Conservation (phyloP, 1,284 basidiomycete genomes). For the Microbotryum silenes-acaulis region DNA sequence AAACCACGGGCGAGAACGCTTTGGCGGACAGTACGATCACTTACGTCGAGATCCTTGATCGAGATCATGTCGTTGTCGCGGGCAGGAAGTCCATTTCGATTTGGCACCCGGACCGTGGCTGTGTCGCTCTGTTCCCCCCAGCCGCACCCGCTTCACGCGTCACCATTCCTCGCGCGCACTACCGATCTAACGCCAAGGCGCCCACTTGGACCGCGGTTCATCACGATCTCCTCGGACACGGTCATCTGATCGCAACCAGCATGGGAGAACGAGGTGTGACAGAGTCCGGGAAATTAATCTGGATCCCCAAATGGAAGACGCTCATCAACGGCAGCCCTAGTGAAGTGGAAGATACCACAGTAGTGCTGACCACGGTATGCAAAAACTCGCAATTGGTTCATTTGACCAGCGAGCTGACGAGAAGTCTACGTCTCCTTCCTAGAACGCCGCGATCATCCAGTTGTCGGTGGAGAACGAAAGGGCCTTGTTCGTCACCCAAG, state of each 20-base stretch:
- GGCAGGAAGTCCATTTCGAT: background rate
- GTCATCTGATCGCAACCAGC: background rate
- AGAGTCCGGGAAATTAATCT: background rate
- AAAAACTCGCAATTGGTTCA: too few species aligned
- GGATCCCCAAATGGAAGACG: background rate
- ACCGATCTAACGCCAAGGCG: too few species aligned
- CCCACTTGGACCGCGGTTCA: background rate
- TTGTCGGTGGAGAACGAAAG: conserved; percentile 8
- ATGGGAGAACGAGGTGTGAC: background rate
- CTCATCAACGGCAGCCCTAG: background rate
- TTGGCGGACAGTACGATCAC: background rate
- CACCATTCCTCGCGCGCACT: too few species aligned
- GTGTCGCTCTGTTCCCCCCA: background rate
- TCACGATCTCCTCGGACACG: conserved; percentile 1
- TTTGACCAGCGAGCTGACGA: too few species aligned
- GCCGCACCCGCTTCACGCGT: background rate
- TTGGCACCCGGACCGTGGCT: background rate
- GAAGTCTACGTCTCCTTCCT: background rate
- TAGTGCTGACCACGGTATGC: background rate
- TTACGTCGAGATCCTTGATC: conserved; percentile 1
- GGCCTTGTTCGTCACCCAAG: conserved; percentile 1
- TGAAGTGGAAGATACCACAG: background rate
- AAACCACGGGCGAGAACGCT: background rate
- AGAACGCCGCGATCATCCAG: background rate
- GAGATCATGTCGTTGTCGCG: background rate